phyloP scores from a whole-genome alignment of 2,329 filamentous ascomycete genomes.

The Fusarium sp. region DNA sequence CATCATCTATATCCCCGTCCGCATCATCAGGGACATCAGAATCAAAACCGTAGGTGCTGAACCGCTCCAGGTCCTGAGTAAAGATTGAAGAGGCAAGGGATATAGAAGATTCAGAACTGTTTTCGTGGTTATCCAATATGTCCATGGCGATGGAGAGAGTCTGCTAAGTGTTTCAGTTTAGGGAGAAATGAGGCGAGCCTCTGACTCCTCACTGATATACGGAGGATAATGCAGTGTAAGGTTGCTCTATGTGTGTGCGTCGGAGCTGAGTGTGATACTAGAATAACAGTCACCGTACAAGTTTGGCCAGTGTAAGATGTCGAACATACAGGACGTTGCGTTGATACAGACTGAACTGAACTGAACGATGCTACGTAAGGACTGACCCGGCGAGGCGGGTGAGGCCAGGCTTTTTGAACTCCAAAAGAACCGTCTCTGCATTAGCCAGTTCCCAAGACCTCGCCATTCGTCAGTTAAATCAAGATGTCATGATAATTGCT shows the following conservation, averaged over 20 bases:
- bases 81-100: conserved; percentile 25
- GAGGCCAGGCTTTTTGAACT: conserved; percentile 25
- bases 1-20: neutral
- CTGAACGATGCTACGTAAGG: neutral
- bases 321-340: neutral
- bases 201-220: neutral
- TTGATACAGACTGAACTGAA: neutral
- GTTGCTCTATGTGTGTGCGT: neutral
- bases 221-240: conserved; percentile 8
- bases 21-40: neutral
- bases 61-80: conserved; percentile 13
- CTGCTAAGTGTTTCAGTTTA: neutral
- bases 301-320: neutral
- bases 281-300: neutral
- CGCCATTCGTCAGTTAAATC: conserved; percentile 2
- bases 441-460: neutral
- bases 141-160: neutral
- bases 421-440: conserved; percentile 2
- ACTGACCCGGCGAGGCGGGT: conserved; percentile 8
- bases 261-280: neutral
- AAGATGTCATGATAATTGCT: neutral
- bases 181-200: neutral
- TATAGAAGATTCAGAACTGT: conserved; percentile 1
- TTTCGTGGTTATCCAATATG: conserved; percentile 8
- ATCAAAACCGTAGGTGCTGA: neutral